Base-by-base conservation (phyloP, 768 basidiomycete genomes). In the Naganishia randhawae region DNA sequence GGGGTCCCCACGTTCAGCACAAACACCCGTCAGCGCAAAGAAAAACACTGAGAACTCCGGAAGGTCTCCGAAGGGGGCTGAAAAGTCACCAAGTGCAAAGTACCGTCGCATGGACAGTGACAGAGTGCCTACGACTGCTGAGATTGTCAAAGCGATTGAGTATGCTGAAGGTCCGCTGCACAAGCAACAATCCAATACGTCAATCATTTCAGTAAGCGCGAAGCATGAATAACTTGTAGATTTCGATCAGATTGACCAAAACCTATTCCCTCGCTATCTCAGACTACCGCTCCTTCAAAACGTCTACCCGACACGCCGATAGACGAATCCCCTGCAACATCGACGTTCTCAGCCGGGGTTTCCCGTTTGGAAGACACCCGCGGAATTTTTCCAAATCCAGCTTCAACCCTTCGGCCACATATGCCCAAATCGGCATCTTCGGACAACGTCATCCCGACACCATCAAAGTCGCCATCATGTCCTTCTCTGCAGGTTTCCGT, bases 281-380 rank as follows among this genome's bases (percentile, higher is more conserved):
- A 53, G 51, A 50, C 13, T 14, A 25, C 50, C 8, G 51, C 65
- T 9, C 65, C 65, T 17, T 29, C 32, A 17, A 51, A 54, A 25
- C 32, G 32, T 53, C 37, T 66, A 17, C 65, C 65, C 14, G 37
- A 52, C 37, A 50, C 65, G 10, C 65, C 65, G 35, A 25, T n/a
- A 16, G 65, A 52, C 5, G 19, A 66, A 8, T 66, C 65, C 7
- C 65, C 65, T 32, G 65, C 65, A 6, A n/a, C 48, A 2, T 64
- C 50, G 1, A 51, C 51, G 3, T 22, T 52, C 13, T 54, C 65
- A 31, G n/a, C 51, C 16, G 37, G 19, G 17, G 14, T 51, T 4
- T 66, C 51, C 5, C 50, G 45, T 29, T 45, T 51, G 19, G 63
- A 41, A 32, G 65, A 52, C 29, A 32, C 16, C 25, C 51, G 65